Evolutionary conservation across 371 early-diverging fungal species (phyloP).

Genomic region (Mortierella sp.): DNA sequence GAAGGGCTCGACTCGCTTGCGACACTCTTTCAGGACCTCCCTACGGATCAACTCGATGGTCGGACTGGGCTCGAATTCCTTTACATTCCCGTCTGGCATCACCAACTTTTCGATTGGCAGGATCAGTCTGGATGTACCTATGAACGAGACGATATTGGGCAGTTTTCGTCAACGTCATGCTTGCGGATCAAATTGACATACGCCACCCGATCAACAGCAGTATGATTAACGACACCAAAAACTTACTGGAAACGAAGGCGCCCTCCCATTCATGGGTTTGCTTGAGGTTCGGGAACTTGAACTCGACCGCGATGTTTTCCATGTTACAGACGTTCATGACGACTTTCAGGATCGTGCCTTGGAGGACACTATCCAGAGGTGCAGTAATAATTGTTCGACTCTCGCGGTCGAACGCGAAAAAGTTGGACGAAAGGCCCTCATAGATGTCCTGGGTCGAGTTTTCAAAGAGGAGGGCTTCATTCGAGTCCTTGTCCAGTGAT

Average conservation of each 20-base stretch:
- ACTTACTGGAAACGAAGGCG: conserved; percentile 72
- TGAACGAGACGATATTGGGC: not conserved
- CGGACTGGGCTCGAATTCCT: conserved; percentile 30
- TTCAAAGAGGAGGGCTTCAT: conserved; percentile 71
- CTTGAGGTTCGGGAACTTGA: conserved; percentile 63
- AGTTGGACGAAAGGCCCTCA: conserved; percentile 78
- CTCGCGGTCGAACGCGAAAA: conserved; percentile 62
- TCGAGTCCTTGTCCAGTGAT: conserved; percentile 59
- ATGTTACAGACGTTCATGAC: conserved; percentile 62
- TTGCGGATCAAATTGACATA: conserved; percentile 4
- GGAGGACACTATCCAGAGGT: conserved; percentile 66
- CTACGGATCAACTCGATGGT: conserved; percentile 37
- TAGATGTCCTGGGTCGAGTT: conserved; percentile 62
- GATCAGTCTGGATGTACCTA: conserved; percentile 68
- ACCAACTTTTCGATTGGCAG: conserved; percentile 65
- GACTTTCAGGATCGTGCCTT: conserved; percentile 67
- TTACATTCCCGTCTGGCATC: conserved; percentile 30
- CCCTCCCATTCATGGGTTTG: conserved; percentile 68
- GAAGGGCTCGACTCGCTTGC: conserved; percentile 26
- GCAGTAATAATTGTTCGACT: conserved; percentile 65
- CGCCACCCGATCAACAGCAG: not conserved
- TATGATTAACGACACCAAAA: not conserved
- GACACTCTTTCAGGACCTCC: conserved; percentile 34
- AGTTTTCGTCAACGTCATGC: not conserved
- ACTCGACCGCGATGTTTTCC: conserved; percentile 62